These are phyloP conservation scores for Monosporascus cannonballus DNA, from an alignment of 2,329 filamentous ascomycete species.

Conservation along the genomic window DNA sequence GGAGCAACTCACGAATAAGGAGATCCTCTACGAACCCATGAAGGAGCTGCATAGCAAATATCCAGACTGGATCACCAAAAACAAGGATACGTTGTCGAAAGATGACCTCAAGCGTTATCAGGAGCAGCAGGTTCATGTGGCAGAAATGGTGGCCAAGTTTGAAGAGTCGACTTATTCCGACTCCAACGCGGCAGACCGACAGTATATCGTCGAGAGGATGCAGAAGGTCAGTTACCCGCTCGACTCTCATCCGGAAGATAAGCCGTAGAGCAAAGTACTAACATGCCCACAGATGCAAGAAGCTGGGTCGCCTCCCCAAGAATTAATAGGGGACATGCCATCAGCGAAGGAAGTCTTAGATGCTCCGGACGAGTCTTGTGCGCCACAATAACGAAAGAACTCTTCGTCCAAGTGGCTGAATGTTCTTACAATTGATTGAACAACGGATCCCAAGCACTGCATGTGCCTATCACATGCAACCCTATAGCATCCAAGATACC, in stretches of 20 bases:
- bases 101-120: conserved; percentile 77
- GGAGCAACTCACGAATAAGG: conserved; percentile 97
- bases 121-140: conserved; percentile 72
- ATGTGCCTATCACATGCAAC: conserved; percentile 15
- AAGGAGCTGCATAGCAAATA: conserved; percentile 94
- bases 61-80: conserved; percentile 79
- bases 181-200: conserved; percentile 71
- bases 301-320: conserved; percentile 80
- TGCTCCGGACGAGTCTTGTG: conserved; percentile 55
- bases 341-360: conserved; percentile 69
- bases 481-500: conserved; percentile 12
- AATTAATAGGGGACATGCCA: conserved; percentile 85
- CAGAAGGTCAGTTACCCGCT: conserved; percentile 64
- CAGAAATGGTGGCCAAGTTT: conserved; percentile 84
- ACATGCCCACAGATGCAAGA: conserved; percentile 77
- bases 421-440: conserved; percentile 18
- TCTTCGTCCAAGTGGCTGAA: conserved; percentile 1
- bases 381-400: conserved; percentile 46
- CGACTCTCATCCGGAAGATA: neutral
- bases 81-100: conserved; percentile 55
- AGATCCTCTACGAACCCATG: conserved; percentile 98
- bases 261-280: conserved; percentile 2
- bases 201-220: conserved; percentile 96
- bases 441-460: conserved; percentile 5
- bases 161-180: conserved; percentile 78